Evolutionary conservation across 169 alveolate genomes (phyloP).

Genomic region (Cryptosporidium sp.): DNA sequence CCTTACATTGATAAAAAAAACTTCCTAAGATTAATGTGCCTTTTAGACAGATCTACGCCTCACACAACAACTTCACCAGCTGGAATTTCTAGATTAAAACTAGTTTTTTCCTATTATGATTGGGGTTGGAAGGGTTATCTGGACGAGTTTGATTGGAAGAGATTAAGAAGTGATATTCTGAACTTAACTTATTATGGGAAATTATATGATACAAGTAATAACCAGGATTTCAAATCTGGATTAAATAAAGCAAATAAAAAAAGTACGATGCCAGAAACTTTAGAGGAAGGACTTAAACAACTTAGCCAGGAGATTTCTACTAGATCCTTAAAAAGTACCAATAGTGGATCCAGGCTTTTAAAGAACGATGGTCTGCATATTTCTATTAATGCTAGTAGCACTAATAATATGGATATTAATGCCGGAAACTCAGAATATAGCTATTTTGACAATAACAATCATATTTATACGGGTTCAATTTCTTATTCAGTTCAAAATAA

Average conservation of each 20-base stretch:
- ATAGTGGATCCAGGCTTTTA: constrained; percentile 3
- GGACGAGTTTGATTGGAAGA: constrained; percentile 56
- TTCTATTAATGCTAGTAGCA: background rate
- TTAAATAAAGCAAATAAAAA: background rate
- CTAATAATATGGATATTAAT: background rate
- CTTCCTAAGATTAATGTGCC: constrained; percentile 55
- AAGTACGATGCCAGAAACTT: constrained; percentile 44
- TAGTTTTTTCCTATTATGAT: constrained; percentile 67
- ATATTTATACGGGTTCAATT: background rate
- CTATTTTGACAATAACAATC: background rate
- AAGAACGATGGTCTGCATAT: background rate
- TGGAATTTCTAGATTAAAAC: constrained; percentile 62
- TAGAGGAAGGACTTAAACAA: constrained; percentile 54
- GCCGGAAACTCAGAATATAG: background rate
- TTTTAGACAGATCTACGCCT: constrained; percentile 70
- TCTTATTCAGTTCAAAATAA: background rate
- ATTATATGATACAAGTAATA: background rate
- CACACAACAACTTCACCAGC: constrained; percentile 75
- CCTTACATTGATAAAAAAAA: constrained; percentile 65
- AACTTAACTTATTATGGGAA: constrained; percentile 49
- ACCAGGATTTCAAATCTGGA: background rate
- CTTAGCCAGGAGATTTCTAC: constrained; percentile 24
- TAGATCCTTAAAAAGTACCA: constrained; percentile 25
- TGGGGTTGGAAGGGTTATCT: constrained; percentile 76
- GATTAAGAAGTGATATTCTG: constrained; percentile 55